Conservation (phyloP, 2,329 filamentous ascomycete species). For the Penicillium hordei region DNA sequence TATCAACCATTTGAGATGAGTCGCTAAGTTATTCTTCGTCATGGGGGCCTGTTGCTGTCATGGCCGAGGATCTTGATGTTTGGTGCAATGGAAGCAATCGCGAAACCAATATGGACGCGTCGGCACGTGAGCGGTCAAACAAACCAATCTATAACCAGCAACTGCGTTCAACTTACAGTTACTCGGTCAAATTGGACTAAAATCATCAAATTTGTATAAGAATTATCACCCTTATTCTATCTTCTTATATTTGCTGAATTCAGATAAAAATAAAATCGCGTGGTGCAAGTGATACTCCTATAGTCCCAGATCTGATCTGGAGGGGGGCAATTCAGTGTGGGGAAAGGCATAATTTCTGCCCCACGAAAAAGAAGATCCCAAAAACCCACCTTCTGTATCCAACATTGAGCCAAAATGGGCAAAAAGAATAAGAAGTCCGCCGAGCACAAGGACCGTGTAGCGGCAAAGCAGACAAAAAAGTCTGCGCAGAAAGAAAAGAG, state of each 20-base stretch:
- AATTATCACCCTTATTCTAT: background rate
- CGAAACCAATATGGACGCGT: constrained; percentile 22
- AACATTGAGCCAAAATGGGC: constrained; percentile 42
- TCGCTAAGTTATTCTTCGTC: constrained; percentile 50
- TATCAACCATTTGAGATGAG: constrained; percentile 50
- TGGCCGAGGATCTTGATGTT: constrained; percentile 20
- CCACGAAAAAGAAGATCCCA: constrained; percentile 19
- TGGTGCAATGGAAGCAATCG: constrained; percentile 11
- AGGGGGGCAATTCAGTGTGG: constrained; percentile 18
- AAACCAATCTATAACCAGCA: constrained; percentile 6
- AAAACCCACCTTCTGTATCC: constrained; percentile 1
- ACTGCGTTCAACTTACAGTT: background rate
- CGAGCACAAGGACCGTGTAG: constrained; percentile 57
- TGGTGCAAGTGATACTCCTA: background rate
- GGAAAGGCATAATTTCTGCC: constrained; percentile 25
- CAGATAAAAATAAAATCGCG: background rate
- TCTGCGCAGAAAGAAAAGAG: constrained; percentile 75
- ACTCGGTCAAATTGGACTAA: background rate
- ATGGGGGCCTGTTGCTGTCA: constrained; percentile 42
- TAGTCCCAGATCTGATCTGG: background rate
- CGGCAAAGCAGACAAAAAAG: constrained; percentile 83
- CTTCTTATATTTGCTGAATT: background rate
- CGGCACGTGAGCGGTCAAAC: constrained; percentile 28
- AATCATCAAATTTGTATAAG: background rate
- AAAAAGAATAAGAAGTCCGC: constrained; percentile 59